These are phyloP conservation scores for Sporisorium scitamineum DNA, from an alignment of 1,284 basidiomycete genomes.

Conservation along the genomic window DNA sequence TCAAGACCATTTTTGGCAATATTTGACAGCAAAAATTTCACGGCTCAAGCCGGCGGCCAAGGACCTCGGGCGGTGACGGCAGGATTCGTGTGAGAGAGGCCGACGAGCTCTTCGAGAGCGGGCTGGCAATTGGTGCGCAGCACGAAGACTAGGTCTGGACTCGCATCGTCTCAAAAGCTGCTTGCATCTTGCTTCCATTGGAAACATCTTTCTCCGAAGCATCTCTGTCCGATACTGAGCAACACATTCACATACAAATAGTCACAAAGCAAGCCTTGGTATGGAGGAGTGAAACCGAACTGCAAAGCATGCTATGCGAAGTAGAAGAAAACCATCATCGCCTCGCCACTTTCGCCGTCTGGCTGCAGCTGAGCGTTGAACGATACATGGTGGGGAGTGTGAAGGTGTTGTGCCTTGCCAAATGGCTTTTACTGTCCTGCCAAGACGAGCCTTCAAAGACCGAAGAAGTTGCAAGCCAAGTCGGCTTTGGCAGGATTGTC, in stretches of 20 bases:
- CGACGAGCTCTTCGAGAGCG: too few relatives aligned
- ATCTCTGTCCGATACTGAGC: background rate
- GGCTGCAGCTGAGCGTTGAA: background rate
- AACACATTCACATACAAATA: background rate
- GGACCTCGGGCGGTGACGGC: too few relatives aligned
- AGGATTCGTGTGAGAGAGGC: too few relatives aligned
- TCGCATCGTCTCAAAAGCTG: too few relatives aligned
- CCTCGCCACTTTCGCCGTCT: background rate
- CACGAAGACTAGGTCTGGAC: too few relatives aligned
- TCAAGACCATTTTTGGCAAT: background rate
- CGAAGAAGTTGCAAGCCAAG: background rate
- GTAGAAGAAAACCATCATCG: background rate
- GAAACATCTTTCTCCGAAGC: background rate
- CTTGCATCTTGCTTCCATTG: background rate
- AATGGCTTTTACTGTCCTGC: background rate
- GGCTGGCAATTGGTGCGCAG: background rate
- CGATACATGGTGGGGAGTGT: too few relatives aligned
- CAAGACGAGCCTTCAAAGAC: background rate
- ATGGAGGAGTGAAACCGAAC: background rate
- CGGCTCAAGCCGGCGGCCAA: too few relatives aligned
- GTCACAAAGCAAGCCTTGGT: background rate
- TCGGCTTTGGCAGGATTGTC: background rate
- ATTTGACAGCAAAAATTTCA: background rate
- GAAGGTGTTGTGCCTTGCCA: background rate
- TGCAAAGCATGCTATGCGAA: too few relatives aligned